Conservation (phyloP, 768 basidiomycete species). For the Lactarius hengduanensis region DNA sequence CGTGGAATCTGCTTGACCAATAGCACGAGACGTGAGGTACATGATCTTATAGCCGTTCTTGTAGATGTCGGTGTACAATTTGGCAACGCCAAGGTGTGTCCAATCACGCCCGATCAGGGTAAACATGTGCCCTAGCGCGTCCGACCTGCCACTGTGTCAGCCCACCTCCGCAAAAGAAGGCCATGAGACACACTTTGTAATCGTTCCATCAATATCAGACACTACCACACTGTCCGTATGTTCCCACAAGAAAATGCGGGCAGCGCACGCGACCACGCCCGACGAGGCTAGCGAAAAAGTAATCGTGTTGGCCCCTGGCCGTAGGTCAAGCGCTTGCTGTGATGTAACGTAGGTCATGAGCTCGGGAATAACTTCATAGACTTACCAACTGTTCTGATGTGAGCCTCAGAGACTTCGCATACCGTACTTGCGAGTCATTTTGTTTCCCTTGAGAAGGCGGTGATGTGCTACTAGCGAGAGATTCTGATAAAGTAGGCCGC, state of each 20-base stretch:
- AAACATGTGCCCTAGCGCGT: conserved; percentile 94
- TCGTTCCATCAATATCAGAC: conserved; percentile 98
- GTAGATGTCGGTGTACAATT: conserved; percentile 92
- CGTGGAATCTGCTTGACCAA: conserved; percentile 97
- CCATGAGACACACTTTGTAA: conserved; percentile 74
- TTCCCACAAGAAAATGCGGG: conserved; percentile 95
- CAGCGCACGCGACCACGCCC: conserved; percentile 79
- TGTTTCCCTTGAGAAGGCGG: conserved; percentile 7
- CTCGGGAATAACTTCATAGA: conserved; percentile 14
- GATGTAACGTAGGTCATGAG: conserved; percentile 1
- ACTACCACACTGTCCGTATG: conserved; percentile 87
- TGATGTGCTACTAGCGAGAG: not conserved
- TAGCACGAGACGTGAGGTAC: conserved; percentile 95
- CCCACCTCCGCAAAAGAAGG: not conserved
- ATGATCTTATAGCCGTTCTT: conserved; percentile 97
- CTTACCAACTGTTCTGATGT: conserved; percentile 92
- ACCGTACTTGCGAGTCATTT: conserved; percentile 47
- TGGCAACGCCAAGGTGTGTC: conserved; percentile 97
- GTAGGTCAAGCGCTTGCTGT: conserved; percentile 82
- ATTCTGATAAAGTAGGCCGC: conserved; percentile 10
- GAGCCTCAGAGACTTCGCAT: conserved; percentile 87
- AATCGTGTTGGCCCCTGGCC: conserved; percentile 85
- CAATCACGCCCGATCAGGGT: conserved; percentile 98
- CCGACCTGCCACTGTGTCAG: conserved; percentile 57
- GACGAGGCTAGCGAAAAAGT: conserved; percentile 90